Evolutionary conservation across 257 asterid species (phyloP).

Genomic region (Solanum arcanum): DNA sequence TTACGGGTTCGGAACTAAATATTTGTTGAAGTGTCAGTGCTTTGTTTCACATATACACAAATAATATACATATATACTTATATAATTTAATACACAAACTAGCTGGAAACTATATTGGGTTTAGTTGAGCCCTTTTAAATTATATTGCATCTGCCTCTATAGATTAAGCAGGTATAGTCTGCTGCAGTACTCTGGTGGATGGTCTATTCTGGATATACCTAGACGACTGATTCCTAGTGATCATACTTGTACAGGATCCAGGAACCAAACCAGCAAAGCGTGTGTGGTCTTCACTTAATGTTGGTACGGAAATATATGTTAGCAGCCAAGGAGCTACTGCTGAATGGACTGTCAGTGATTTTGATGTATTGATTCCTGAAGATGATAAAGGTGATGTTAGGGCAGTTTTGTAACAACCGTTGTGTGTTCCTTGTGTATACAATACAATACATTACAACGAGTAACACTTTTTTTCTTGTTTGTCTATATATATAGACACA

Average conservation of each 20-base stretch:
- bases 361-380: constrained; percentile 47
- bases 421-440: background rate
- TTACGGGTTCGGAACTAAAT: background rate
- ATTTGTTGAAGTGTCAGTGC: too few relatives aligned
- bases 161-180: background rate
- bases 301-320: constrained; percentile 73
- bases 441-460: background rate
- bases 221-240: background rate
- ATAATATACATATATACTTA: too few relatives aligned
- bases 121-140: too few relatives aligned
- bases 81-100: too few relatives aligned
- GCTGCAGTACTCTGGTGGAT: background rate
- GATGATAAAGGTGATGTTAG: constrained; percentile 4
- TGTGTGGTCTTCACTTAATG: constrained; percentile 65
- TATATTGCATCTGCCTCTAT: too few relatives aligned
- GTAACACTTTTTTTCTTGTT: background rate
- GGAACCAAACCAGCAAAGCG: constrained; percentile 71
- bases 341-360: constrained; percentile 73
- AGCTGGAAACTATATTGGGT: too few relatives aligned
- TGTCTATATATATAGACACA: background rate
- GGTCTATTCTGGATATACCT: background rate
- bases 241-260: constrained; percentile 46
- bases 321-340: constrained; percentile 53
- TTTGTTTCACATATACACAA: too few relatives aligned
- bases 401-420: background rate